phyloP scores from a whole-genome alignment of 1,284 basidiomycete species.

The Marasmius tenuissimus region DNA sequence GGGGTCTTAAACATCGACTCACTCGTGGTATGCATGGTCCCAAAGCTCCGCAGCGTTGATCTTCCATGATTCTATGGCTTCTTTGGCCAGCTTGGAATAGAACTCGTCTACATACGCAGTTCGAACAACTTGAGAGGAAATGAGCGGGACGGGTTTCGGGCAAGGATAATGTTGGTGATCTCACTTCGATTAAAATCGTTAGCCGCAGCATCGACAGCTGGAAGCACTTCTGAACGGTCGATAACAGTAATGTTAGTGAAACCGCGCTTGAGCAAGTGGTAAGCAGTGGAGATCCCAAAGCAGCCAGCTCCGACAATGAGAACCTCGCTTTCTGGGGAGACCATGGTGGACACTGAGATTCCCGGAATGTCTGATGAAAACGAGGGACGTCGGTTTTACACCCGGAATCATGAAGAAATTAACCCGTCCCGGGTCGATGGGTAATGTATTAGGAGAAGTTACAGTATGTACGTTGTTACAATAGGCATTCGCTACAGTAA shows the following conservation, averaged over 20 bases:
- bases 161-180: slow-evolving; percentile 24
- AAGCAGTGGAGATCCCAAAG: slow-evolving; percentile 84
- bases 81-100: slow-evolving; percentile 70
- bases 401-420: no score
- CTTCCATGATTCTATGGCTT: slow-evolving; percentile 76
- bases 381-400: no score
- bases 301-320: slow-evolving; percentile 85
- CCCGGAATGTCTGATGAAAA: no score
- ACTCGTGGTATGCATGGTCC: slow-evolving; percentile 83
- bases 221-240: slow-evolving; percentile 64
- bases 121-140: slow-evolving; percentile 54
- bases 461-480: not conserved
- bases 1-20: slow-evolving; percentile 25
- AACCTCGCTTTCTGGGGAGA: slow-evolving; percentile 37
- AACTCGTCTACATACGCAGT: slow-evolving; percentile 69
- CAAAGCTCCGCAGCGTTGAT: slow-evolving; percentile 49
- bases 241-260: slow-evolving; percentile 72
- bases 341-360: slow-evolving; percentile 20
- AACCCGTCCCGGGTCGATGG: no score
- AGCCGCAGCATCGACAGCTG: slow-evolving; percentile 79
- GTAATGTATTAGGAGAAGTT: not conserved
- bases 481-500: not conserved
- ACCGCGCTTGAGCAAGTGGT: slow-evolving; percentile 69
- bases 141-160: not conserved
- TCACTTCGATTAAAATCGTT: slow-evolving; percentile 84